phyloP scores from a whole-genome alignment of 1,284 basidiomycete genomes.

The Chalciporus sp. region DNA sequence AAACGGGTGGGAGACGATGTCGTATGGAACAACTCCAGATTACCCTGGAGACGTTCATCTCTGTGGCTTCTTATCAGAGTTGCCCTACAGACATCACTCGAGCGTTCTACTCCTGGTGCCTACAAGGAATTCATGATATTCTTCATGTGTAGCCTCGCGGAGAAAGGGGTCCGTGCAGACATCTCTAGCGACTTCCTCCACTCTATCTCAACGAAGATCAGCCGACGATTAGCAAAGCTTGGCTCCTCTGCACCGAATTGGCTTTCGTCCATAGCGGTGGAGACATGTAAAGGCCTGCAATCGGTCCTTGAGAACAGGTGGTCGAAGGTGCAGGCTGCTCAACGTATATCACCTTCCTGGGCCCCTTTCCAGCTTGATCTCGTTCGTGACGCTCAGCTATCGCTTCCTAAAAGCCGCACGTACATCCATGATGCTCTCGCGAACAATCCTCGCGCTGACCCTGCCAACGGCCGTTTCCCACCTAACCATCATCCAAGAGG shows the following conservation, averaged over 20 bases:
- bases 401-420: conserved; percentile 26
- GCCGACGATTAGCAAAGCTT: conserved; percentile 42
- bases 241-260: conserved; percentile 20
- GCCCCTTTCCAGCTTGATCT: conserved; percentile 31
- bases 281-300: conserved; percentile 20
- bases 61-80: conserved; percentile 42
- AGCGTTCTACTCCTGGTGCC: conserved; percentile 11
- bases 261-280: conserved; percentile 16
- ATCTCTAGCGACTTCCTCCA: conserved; percentile 38
- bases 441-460: not conserved
- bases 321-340: conserved; percentile 8
- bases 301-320: conserved; percentile 18
- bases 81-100: conserved; percentile 43
- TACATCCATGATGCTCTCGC: conserved; percentile 30
- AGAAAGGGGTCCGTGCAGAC: conserved; percentile 13
- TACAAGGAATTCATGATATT: conserved; percentile 53
- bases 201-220: conserved; percentile 35
- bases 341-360: conserved; percentile 29
- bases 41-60: conserved; percentile 41
- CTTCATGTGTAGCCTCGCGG: conserved; percentile 38
- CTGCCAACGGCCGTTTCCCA: conserved; percentile 11
- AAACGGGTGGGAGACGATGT: conserved; percentile 40
- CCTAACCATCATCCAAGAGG: conserved; percentile 15
- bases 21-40: conserved; percentile 23
- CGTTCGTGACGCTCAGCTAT: conserved; percentile 32